phyloP scores from a whole-genome alignment of 2,329 filamentous ascomycete genomes.

The Clarireedia hainanense region DNA sequence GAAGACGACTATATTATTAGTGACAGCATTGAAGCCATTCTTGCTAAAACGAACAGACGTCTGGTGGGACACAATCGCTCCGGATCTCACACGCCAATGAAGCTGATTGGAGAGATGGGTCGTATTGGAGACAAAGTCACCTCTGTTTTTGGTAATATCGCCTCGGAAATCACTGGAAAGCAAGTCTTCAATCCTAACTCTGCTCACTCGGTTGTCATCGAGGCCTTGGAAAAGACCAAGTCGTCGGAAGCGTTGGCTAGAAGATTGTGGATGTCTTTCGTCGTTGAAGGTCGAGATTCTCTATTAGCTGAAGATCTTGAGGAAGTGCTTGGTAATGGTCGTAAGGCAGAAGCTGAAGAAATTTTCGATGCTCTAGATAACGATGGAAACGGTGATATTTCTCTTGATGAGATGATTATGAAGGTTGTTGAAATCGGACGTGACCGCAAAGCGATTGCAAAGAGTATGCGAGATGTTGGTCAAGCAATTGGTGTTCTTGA shows the following conservation, averaged over 20 bases:
- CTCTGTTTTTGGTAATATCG: conserved; percentile 85
- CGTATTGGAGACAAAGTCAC: conserved; percentile 90
- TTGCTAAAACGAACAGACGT: conserved; percentile 46
- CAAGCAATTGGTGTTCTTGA: conserved; percentile 90
- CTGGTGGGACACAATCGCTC: conserved; percentile 35
- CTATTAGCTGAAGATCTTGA: conserved; percentile 74
- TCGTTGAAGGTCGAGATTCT: conserved; percentile 77
- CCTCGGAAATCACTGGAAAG: conserved; percentile 91
- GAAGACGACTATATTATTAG: conserved; percentile 91
- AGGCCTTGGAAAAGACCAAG: conserved; percentile 76
- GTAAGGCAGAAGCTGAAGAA: conserved; percentile 74
- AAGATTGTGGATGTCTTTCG: conserved; percentile 97
- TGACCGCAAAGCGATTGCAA: conserved; percentile 79
- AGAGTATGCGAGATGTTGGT: conserved; percentile 95
- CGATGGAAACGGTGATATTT: conserved; percentile 90
- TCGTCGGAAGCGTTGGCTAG: conserved; percentile 89
- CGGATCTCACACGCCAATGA: conserved; percentile 69
- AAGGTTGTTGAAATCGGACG: conserved; percentile 78
- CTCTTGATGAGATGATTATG: conserved; percentile 76
- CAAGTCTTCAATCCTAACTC: conserved; percentile 90
- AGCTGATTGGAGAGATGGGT: conserved; percentile 64
- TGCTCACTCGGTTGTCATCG: conserved; percentile 79
- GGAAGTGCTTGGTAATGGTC: conserved; percentile 75
- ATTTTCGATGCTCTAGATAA: conserved; percentile 74
- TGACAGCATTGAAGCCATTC: conserved; percentile 66